These are phyloP conservation scores for Platismatia glauca DNA, from an alignment of 495 filamentous ascomycete genomes.

Conservation along the genomic window DNA sequence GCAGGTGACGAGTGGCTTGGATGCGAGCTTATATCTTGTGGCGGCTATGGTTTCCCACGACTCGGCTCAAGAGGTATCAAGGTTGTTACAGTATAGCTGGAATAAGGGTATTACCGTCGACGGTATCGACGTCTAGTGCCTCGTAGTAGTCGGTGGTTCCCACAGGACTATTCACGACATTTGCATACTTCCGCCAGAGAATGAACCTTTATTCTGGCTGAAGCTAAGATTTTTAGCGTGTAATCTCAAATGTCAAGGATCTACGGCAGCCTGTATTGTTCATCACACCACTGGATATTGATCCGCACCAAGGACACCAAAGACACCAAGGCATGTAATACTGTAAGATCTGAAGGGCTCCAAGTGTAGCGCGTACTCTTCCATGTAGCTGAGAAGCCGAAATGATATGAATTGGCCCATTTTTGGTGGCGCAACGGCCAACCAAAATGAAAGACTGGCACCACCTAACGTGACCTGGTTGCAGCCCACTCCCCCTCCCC, in stretches of 20 bases:
- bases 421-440: no score
- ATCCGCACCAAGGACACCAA: no score
- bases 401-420: no score
- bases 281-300: no score
- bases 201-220: background rate
- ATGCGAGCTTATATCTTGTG: conserved; percentile 71
- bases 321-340: no score
- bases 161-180: background rate
- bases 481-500: no score
- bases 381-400: no score
- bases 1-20: conserved; percentile 57
- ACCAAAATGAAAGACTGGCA: no score
- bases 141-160: background rate
- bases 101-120: conserved; percentile 60
- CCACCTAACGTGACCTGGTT: no score
- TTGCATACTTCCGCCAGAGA: background rate
- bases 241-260: background rate
- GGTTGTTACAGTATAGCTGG: conserved; percentile 64
- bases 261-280: background rate
- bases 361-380: no score
- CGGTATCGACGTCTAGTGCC: conserved; percentile 55
- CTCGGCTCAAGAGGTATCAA: conserved; percentile 56
- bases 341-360: no score
- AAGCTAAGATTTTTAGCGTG: background rate
- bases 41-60: conserved; percentile 61